phyloP scores from a whole-genome alignment of 2,329 filamentous ascomycete species.

The Hypoxylon sp. region DNA sequence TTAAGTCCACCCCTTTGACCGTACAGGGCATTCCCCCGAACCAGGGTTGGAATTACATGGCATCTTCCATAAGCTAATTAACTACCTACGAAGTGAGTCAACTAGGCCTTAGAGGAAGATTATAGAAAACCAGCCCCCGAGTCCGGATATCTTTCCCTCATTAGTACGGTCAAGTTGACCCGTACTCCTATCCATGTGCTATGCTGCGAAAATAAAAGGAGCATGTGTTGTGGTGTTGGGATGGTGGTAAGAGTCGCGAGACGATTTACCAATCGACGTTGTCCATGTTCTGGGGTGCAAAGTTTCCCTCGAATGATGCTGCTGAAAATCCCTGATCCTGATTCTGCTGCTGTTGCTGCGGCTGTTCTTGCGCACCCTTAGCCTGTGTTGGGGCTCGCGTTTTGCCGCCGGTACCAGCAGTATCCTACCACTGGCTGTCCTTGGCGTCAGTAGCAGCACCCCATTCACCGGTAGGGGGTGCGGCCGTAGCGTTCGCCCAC shows the following conservation, averaged over 20 bases:
- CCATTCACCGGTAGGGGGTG: constrained; percentile 79
- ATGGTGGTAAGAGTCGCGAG: constrained; percentile 28
- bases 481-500: constrained; percentile 72
- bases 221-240: constrained; percentile 39
- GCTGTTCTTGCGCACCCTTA: background rate
- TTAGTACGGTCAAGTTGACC: constrained; percentile 83
- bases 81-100: constrained; percentile 40
- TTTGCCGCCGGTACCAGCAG: background rate
- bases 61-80: constrained; percentile 55
- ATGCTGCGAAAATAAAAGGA: constrained; percentile 47
- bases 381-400: background rate
- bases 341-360: background rate
- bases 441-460: constrained; percentile 69
- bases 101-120: constrained; percentile 35
- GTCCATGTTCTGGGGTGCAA: constrained; percentile 17
- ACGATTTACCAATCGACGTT: constrained; percentile 43
- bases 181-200: constrained; percentile 52
- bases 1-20: constrained; percentile 89
- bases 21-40: constrained; percentile 98
- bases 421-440: constrained; percentile 54
- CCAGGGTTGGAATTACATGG: constrained; percentile 5
- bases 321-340: background rate
- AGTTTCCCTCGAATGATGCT: constrained; percentile 8
- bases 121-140: constrained; percentile 57
- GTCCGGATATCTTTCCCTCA: constrained; percentile 99